phyloP scores from a whole-genome alignment of 768 basidiomycete species.

The Collybia sp. region DNA sequence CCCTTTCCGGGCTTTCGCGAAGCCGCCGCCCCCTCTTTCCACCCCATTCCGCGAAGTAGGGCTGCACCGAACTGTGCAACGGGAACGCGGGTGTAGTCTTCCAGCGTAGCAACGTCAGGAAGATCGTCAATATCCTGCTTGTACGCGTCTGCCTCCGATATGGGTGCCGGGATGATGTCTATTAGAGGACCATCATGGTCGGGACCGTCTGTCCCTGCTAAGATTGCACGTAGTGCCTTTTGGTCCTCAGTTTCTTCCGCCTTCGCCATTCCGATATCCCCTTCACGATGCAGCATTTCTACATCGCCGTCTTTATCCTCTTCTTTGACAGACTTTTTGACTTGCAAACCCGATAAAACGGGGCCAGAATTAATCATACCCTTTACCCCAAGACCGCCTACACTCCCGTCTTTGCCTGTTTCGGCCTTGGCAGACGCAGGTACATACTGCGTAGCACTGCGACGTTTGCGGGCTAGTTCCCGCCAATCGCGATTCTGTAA shows the following conservation, averaged over 20 bases:
- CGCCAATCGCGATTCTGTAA: conserved; percentile 91
- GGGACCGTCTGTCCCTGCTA: conserved; percentile 47
- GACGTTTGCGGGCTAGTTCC: conserved; percentile 66
- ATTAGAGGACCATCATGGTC: conserved; percentile 37
- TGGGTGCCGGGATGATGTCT: conserved; percentile 60
- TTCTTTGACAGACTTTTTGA: conserved; percentile 31
- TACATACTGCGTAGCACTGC: conserved; percentile 49
- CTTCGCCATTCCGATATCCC: conserved; percentile 25
- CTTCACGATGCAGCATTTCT: conserved; percentile 15
- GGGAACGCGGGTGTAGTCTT: conserved; percentile 89
- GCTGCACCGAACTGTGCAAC: conserved; percentile 93
- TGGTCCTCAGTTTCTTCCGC: conserved; percentile 72
- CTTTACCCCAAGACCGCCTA: conserved; percentile 70
- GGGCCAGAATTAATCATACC: conserved; percentile 79
- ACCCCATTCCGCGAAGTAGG: conserved; percentile 93
- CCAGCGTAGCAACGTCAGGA: conserved; percentile 69
- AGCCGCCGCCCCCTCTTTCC: conserved; percentile 80
- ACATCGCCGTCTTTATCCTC: conserved; percentile 19
- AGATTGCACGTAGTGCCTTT: conserved; percentile 72
- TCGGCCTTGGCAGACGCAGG: conserved; percentile 55
- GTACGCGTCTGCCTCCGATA: conserved; percentile 81
- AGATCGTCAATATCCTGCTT: conserved; percentile 79
- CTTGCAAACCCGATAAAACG: conserved; percentile 62
- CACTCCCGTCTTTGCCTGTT: conserved; percentile 66
- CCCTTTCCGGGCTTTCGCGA: conserved; percentile 59